These are phyloP conservation scores for Backusella psychrophila DNA, from an alignment of 192 early-diverging fungal species.

Conservation along the genomic window DNA sequence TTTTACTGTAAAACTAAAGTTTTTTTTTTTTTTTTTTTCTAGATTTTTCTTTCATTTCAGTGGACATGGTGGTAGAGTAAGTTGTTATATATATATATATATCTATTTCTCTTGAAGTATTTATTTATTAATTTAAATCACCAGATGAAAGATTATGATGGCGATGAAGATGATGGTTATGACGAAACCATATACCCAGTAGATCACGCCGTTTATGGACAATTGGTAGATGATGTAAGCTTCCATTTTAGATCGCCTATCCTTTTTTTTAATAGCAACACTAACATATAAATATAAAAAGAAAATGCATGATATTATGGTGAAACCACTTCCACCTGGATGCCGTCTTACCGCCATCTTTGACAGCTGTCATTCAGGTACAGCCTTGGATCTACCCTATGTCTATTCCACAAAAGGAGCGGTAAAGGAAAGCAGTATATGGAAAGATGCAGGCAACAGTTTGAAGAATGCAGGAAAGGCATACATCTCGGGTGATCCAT, in stretches of 20 bases:
- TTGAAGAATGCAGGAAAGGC: conserved; percentile 43
- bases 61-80: conserved; percentile 66
- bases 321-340: conserved; percentile 57
- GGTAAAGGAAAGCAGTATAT: conserved; percentile 44
- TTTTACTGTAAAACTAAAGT: background rate
- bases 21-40: conserved; percentile 10
- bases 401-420: conserved; percentile 68
- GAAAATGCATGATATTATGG: conserved; percentile 74
- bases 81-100: background rate
- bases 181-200: conserved; percentile 79
- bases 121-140: background rate
- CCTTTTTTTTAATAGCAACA: background rate
- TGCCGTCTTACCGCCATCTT: conserved; percentile 77
- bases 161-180: conserved; percentile 77
- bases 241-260: background rate
- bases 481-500: conserved; percentile 43
- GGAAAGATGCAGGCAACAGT: conserved; percentile 41
- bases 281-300: background rate
- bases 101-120: background rate
- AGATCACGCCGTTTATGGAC: conserved; percentile 51
- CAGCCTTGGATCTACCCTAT: conserved; percentile 77
- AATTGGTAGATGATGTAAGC: conserved; percentile 65
- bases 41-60: conserved; percentile 79
- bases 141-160: conserved; percentile 49
- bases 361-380: conserved; percentile 84